Evolutionary conservation across 1,284 basidiomycete genomes (phyloP), one percentile per base, ranked within the genome.

Genomic region (Porogramme epimiltina): DNA sequence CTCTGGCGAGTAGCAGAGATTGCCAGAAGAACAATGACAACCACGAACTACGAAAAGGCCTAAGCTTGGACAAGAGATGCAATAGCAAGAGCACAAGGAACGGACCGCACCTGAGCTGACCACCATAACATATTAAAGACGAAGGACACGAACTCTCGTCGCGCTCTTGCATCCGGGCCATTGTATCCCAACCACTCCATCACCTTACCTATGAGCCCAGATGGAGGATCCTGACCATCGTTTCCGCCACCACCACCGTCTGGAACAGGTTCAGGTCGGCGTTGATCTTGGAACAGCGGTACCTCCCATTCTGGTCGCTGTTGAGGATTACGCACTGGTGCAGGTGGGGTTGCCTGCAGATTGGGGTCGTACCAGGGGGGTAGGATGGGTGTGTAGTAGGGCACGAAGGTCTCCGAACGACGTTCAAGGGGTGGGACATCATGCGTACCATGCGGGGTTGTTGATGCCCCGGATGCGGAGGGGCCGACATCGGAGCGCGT

Each of bases 121-220:
- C 80, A 80, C 66, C 84, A 86, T 2, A 63, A 51, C 4, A 87
- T 54, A 51, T 75, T 79, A 69, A 79, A 82, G 26, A 82, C 63
- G 4, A 89, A 60, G 2, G 78, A 78, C n/a, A 87, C 73, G 9
- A 86, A 64, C 45, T 79, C 73, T 63, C 80, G 83, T 42, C 87
- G 76, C 6, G 73, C 74, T 48, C 72, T 75, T 6, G 84, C 78
- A 31, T 82, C 80, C 34, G 73, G 70, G 5, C 80, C 75, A 4
- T 82, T 84, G 55, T 82, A 70, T 2, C 87, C 88, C 51, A 89
- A 68, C 60, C 79, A 77, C 1, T 47, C 49, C 49, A 52, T 34
- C 38, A 56, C 10, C 47, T 49, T 54, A 15, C 51, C 43, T 6
- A 56, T 4, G 11, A 59, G 20, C n/a, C 57, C 57, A 5, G 45